phyloP scores from a whole-genome alignment of 192 early-diverging fungal species.

The Fimicolochytrium jonesii region DNA sequence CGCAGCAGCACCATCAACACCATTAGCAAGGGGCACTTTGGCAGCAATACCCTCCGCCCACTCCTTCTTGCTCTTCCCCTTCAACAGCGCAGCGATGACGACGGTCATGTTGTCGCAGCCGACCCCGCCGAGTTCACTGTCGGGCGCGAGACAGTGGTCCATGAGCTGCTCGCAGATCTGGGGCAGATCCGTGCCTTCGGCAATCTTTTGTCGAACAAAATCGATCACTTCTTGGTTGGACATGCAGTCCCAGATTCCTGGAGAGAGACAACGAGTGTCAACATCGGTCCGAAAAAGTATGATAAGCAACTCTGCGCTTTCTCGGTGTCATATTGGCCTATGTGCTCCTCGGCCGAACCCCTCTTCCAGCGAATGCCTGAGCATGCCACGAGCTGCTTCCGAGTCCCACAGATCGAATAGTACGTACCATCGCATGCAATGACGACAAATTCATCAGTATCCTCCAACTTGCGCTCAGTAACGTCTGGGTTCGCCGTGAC shows the following conservation, averaged over 20 bases:
- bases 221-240: constrained; percentile 82
- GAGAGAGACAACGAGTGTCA: background rate
- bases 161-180: constrained; percentile 84
- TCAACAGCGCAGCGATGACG: constrained; percentile 80
- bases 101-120: constrained; percentile 99
- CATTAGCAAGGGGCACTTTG: no score
- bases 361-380: no score
- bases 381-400: no score
- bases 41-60: constrained; percentile 53
- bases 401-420: no score
- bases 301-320: no score
- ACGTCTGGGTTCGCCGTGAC: constrained; percentile 93
- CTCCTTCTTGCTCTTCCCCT: constrained; percentile 69
- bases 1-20: no score
- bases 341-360: no score
- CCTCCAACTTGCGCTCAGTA: constrained; percentile 49
- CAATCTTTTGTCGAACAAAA: constrained; percentile 72
- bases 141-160: constrained; percentile 86
- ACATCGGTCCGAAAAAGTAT: no score
- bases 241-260: constrained; percentile 99
- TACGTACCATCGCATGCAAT: constrained; percentile 97
- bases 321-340: no score
- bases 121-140: constrained; percentile 82
- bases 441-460: constrained; percentile 88
- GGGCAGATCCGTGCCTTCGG: constrained; percentile 54